Evolutionary conservation across 2,329 filamentous ascomycete species (phyloP).

Genomic region (Teratosphaeria pseudoeucalypti): DNA sequence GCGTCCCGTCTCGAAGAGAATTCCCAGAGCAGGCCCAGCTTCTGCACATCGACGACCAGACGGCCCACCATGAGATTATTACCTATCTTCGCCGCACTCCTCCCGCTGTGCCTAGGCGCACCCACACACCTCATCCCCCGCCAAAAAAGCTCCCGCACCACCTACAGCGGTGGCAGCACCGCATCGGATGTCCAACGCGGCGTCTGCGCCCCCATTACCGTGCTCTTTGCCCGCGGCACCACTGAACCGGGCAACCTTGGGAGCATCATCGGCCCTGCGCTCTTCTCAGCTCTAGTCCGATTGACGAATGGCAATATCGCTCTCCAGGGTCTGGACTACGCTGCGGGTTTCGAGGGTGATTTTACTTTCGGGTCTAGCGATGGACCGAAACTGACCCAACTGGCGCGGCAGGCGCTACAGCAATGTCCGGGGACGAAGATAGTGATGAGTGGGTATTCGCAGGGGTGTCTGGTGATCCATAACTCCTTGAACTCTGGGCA

Average conservation of each 20-base stretch:
- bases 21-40: background rate
- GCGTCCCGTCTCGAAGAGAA: background rate
- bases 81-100: background rate
- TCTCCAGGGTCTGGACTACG: constrained; percentile 46
- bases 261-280: constrained; percentile 38
- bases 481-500: constrained; percentile 10
- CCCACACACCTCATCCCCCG: background rate
- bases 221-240: constrained; percentile 49
- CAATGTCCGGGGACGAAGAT: constrained; percentile 20
- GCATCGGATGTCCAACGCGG: constrained; percentile 9
- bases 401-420: constrained; percentile 12
- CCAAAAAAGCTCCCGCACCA: background rate
- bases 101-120: background rate
- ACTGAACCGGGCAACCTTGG: constrained; percentile 45
- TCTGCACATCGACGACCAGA: background rate
- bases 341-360: constrained; percentile 26
- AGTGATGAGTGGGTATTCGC: constrained; percentile 18
- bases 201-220: constrained; percentile 37
- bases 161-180: constrained; percentile 9
- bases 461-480: constrained; percentile 16
- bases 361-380: constrained; percentile 9
- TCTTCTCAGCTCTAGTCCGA: constrained; percentile 36
- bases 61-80: background rate
- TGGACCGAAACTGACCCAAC: constrained; percentile 13
- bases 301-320: constrained; percentile 35